phyloP scores from a whole-genome alignment of 306 rosid species.

The Arachis stenosperma region DNA sequence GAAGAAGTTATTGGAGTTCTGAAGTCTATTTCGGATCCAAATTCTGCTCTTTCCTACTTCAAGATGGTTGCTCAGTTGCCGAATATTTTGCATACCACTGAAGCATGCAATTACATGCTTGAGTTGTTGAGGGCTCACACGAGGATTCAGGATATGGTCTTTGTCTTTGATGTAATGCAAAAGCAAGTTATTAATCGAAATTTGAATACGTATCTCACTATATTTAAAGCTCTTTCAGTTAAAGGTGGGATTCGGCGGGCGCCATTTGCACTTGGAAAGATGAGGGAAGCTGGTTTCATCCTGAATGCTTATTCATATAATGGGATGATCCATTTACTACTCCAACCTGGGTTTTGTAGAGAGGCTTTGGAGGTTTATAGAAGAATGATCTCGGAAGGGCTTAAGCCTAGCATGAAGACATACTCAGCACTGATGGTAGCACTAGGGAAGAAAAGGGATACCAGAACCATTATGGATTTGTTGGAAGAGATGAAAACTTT shows the following conservation, averaged over 20 bases:
- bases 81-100: slow-evolving; percentile 71
- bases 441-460: slow-evolving; percentile 82
- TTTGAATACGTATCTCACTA: slow-evolving; percentile 63
- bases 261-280: slow-evolving; percentile 60
- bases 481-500: slow-evolving; percentile 78
- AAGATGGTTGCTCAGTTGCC: slow-evolving; percentile 64
- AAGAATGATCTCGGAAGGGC: slow-evolving; percentile 70
- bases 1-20: slow-evolving; percentile 68
- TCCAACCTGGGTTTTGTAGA: slow-evolving; percentile 66
- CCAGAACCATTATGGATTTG: slow-evolving; percentile 65
- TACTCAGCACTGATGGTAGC: slow-evolving; percentile 95
- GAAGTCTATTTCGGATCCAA: slow-evolving; percentile 67
- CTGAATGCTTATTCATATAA: slow-evolving; percentile 92
- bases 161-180: slow-evolving; percentile 84
- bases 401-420: slow-evolving; percentile 88
- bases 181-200: slow-evolving; percentile 66
- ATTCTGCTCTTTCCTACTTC: slow-evolving; percentile 66
- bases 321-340: slow-evolving; percentile 79
- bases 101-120: slow-evolving; percentile 89
- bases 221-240: slow-evolving; percentile 67
- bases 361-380: slow-evolving; percentile 83
- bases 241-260: slow-evolving; percentile 85
- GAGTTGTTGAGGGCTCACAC: slow-evolving; percentile 58
- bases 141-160: slow-evolving; percentile 74
- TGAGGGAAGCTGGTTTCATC: slow-evolving; percentile 69